Evolutionary conservation across 2,329 filamentous ascomycete genomes (phyloP), one percentile per base, ranked within the genome.

Genomic region (Catunica adiposa): DNA sequence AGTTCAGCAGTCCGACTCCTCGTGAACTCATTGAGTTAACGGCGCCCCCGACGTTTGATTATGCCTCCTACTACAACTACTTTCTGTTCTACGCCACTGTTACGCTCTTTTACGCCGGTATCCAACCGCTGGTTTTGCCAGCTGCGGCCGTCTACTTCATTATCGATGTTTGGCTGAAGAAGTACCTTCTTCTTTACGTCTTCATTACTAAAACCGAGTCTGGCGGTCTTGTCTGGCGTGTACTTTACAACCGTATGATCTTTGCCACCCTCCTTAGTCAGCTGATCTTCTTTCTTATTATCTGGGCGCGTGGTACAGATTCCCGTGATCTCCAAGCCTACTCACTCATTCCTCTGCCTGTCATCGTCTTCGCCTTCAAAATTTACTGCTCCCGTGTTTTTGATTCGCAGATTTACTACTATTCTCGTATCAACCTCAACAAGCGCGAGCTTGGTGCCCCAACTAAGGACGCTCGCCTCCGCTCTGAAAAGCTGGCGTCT

Each of bases 171-270:
- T 87, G 84, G 69, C 74, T 97, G 65, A 96, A 95, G 76, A 97
- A 97, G 70, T 98, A 98, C 65, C 73, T 96, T 48, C 71, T 97
- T 40, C 77, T 97, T 61, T 95, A 98, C 69, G 84, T 96, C 61
- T 97, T 96, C 65, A 79, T 94, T 61, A 98, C 92, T 50, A 98
- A 97, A 72, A 95, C 84, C 26, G 92, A 98, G 66, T 96, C 89
- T 0, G 92, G 89, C 7, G 92, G 92, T 53, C 79, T 85, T 66
- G 95, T 88, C 66, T 98, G 92, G 92, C 82, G 88, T 17, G 79
- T 89, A 1, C 68, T 97, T 5, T 94, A 88, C 74, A 98, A 98
- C 68, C 84, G 92, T n/a, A 75, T 96, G 66, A 71, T 97, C 23
- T 90, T 96, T 62, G 86, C 81, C 26, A 75, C 80, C 0, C 78